Base-by-base conservation (phyloP, 2,329 filamentous ascomycete species). In the Claviceps purpurea region DNA sequence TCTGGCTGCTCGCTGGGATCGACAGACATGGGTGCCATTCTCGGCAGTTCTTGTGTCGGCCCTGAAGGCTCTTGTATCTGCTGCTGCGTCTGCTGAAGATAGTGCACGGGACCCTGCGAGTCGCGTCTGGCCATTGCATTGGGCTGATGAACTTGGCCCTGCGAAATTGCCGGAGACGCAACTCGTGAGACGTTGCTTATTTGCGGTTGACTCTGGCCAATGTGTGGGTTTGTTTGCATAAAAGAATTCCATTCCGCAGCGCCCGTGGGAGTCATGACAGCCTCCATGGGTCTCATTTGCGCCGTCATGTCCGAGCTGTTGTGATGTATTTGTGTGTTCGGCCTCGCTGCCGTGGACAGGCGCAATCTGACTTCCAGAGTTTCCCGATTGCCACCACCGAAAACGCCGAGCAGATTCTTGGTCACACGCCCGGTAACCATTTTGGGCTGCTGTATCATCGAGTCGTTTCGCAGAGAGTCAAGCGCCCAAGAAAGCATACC, bases 331-430 rank as follows among this genome's bases (percentile, higher is more conserved):
- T 61, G 62, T 20, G 64, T 67, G 22, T 66, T 65, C 45, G 72
- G 76, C 50, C 78, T 86, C 18, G 83, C 77, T 39, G 95, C 84
- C 16, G 85, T 84, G 2, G 89, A 85, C 52, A 98, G 75, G 63
- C 88, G 89, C 55, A 98, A 75, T 66, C 86, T 95, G 58, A 98
- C 91, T 70, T 98, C 93, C 54, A 98, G 71, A 0, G 87, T 97
- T 68, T 97, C 90, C 59, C 84, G 85, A 54, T 84, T 77, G 37
- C 87, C 89, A 61, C 86, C 88, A 41, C 82, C 83, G 64, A 97
- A 95, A 24, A 96, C 74, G 10, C 86, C 87, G 46, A 95, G 74
- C 45, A 89, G 71, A 64, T 95, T 96, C 64, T 86, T 88, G 62
- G 87, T 89, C 51, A 98, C 87, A 38, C 89, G 85, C 52, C 93